Evolutionary conservation across 2,329 filamentous ascomycete genomes (phyloP).

Genomic region (Xylariomycetidae sp.): DNA sequence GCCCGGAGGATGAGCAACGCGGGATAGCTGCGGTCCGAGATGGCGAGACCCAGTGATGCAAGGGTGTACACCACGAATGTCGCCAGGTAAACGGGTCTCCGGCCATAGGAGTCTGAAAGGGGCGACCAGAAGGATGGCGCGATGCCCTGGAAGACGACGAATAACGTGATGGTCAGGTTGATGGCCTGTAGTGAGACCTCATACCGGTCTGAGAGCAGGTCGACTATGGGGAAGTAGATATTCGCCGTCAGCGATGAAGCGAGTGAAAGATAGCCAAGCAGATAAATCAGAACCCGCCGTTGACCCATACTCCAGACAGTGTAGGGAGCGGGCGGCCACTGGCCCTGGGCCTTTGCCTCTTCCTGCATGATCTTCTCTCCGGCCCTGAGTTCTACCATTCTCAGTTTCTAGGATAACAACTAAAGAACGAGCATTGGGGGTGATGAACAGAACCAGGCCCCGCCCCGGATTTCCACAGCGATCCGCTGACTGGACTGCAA

Average conservation of each 20-base stretch:
- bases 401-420: too few relatives aligned
- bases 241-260: slow-evolving; percentile 6
- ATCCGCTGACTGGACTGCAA: too few relatives aligned
- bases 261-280: slow-evolving; percentile 5
- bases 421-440: too few relatives aligned
- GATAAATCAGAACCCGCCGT: slow-evolving; percentile 2
- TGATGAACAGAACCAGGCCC: too few relatives aligned
- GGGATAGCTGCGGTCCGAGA: slow-evolving; percentile 4
- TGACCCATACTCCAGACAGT: too few relatives aligned
- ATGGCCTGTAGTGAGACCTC: slow-evolving; percentile 5
- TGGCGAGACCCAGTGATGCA: not conserved
- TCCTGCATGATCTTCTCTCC: too few relatives aligned
- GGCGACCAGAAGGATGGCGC: slow-evolving; percentile 3
- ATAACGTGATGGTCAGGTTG: slow-evolving; percentile 8
- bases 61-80: not conserved
- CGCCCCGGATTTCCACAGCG: too few relatives aligned
- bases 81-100: not conserved
- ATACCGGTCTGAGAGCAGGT: slow-evolving; percentile 1
- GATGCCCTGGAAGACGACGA: slow-evolving; percentile 5
- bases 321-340: too few relatives aligned
- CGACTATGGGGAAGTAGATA: slow-evolving; percentile 9
- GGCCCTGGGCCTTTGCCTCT: too few relatives aligned
- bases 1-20: slow-evolving; percentile 8
- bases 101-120: slow-evolving; percentile 1
- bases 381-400: too few relatives aligned